Base-by-base conservation (phyloP, 129 eudicot species). In the Silybum marianum region DNA sequence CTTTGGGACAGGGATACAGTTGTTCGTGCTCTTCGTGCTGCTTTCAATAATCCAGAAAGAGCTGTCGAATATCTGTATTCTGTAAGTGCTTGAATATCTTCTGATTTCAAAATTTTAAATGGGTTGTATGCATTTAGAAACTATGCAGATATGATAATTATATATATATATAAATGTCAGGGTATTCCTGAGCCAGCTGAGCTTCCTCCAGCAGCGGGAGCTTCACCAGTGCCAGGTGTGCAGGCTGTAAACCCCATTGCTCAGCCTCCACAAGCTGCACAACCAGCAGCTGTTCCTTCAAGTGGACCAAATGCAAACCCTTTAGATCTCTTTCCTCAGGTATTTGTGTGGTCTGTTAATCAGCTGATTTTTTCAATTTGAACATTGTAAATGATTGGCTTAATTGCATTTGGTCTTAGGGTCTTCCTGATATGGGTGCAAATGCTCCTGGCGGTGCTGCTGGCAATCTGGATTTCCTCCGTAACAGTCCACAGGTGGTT, bases 151-250 rank as follows among this genome's bases (percentile, higher is more conserved):
- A 25, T 78, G 79, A 18, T n/a, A 16, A 42, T 22, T 76, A 1
- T 54, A 24, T 69, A 60, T 85, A 19, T 0, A 4, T 85, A 11
- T 85, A 19, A 0, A 4, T 85, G 9, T 75, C 80, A 92, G 99
- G 99, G 97, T 54, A 92, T 95, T 75, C 97, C 99, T 28, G 97
- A 90, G 84, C 78, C 91, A 84, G 91, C 96, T 67, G 98, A 92
- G 44, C 83, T 78, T 77, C 96, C 97, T n/a, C 91, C 94, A 46
- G 84, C 87, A 63, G 86, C 90, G 22, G 85, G 88, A 80, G 86
- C 87, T 73, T 84, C 79, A 66, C 73, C 86, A 0, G 86, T 84
- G 71, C 85, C 91, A 40, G 82, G 76, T 82, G 90, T 76, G 46
- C 92, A 73, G 85, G 89, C 91, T 23, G 86, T 86, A 25, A 86